Evolutionary conservation across 306 rosid genomes (phyloP), one percentile per base, ranked within the genome.

Genomic region (Begonia peltatifolia): DNA sequence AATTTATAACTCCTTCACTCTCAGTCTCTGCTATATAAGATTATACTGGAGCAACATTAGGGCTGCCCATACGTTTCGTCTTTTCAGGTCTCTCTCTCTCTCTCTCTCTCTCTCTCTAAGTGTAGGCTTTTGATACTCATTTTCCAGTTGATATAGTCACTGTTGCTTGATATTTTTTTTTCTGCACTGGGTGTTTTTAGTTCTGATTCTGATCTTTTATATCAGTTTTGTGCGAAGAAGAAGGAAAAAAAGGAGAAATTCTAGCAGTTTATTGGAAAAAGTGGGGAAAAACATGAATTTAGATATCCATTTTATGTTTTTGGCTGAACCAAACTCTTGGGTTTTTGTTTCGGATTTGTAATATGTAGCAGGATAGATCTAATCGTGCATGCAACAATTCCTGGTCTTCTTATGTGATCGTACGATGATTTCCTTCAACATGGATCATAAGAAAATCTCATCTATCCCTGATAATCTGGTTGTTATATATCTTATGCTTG

Each of bases 61-160:
- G 8, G 0, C 38, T 30, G 38, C 38, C 38, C 38, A 5, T 30
- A 30, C 8, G 38, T 30, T 30, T 30, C 38, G 7, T 44, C 48
- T 44, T n/a, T n/a, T 10, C 48, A 44, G 48, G 48, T 44, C 48
- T 63, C 63, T 63, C 60, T 50, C 25, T 71, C 61, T 69, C 46
- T 44, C 48, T 63, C 63, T 63, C 60, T 50, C 25, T 71, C 61
- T 69, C 46, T 62, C 63, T 62, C 12, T 11, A 13, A 18, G 9
- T 17, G 38, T 11, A 15, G 54, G 36, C 12, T 9, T 51, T 35
- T 11, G 54, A 35, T 51, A 22, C 22, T 52, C 38, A 30, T 17
- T 36, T 52, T 17, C 55, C 38, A 14, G 25, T 10, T 20, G 41
- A 5, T 5, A 13, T 12, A 22, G 1, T 52, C 25, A 2, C 11